These are phyloP conservation scores for Penicillium sp. DNA, from an alignment of 2,329 filamentous ascomycete genomes.

Conservation along the genomic window DNA sequence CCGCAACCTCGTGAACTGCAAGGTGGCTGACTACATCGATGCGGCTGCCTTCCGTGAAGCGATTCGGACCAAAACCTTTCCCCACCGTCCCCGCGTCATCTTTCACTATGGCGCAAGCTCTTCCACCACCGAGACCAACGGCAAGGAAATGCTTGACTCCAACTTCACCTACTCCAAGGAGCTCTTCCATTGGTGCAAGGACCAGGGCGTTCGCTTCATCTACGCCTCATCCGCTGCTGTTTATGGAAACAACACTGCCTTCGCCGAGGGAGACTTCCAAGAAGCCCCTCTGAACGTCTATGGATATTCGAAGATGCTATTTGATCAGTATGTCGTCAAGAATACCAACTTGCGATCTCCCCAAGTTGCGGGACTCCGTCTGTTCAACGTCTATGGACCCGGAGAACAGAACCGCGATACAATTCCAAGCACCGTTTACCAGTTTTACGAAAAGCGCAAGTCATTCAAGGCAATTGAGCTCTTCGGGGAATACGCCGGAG, in stretches of 20 bases:
- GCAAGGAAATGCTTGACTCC: not conserved
- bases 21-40: conserved; percentile 3
- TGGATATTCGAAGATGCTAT: conserved; percentile 5
- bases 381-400: conserved; percentile 8
- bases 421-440: not conserved
- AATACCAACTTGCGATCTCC: not conserved
- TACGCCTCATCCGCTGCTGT: conserved; percentile 4
- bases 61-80: not conserved
- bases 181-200: conserved; percentile 7
- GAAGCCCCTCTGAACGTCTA: conserved; percentile 2
- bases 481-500: conserved; percentile 5
- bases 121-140: not conserved
- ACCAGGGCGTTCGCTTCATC: not conserved
- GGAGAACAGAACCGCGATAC: not conserved
- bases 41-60: not conserved
- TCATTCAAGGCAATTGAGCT: conserved; percentile 7
- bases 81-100: not conserved
- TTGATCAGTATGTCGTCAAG: conserved; percentile 3
- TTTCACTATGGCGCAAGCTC: conserved; percentile 2
- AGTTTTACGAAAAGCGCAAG: conserved; percentile 5
- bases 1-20: not conserved
- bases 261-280: not conserved
- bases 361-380: not conserved
- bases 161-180: conserved; percentile 11
- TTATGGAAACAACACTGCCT: not conserved